Evolutionary conservation across 1,284 basidiomycete genomes (phyloP), one percentile per base, ranked within the genome.

Genomic region (Cryptococcus sp.): DNA sequence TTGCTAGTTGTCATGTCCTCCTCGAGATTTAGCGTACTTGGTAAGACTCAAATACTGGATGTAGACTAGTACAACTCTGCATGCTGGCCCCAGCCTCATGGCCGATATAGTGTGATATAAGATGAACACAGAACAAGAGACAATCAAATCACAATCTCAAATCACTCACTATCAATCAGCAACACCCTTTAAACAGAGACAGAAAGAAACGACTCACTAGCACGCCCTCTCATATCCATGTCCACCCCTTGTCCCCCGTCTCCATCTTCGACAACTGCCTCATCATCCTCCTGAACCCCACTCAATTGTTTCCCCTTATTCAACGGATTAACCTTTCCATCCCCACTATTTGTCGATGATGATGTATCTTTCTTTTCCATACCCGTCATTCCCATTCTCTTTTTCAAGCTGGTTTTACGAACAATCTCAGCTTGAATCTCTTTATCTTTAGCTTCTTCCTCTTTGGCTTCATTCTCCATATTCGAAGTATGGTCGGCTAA

Each of bases 381-480:
- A 5, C 41, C 41, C 5, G 41, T 43, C 23, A 43, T 48, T n/a
- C 55, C 52, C 31, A 59, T 45, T 11, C 54, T 50, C 44, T 53
- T 54, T 48, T 52, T 57, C 36, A 61, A 41, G 16, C 41, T 43
- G 25, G 51, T 51, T 13, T 55, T 55, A 22, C 56, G 43, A 4
- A 61, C 61, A 23, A 60, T 49, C 16, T 55, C 56, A 28, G 57
- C 62, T 54, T 70, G 61, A 24, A 46, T 41, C 42, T 66, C 57
- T 49, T 64, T 70, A 45, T 70, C 72, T 46, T 58, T 66, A 3
- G 55, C 63, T 52, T 74, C 70, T 54, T 76, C 73, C 21, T 66
- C 70, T 39, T 58, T 61, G 2, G 74, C 74, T 48, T 69, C 69
- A 19, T 56, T 50, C 60, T 73, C 67, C 66, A 74, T 74, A 49